phyloP scores from a whole-genome alignment of 768 basidiomycete genomes.

The Suillus subalutaceus region DNA sequence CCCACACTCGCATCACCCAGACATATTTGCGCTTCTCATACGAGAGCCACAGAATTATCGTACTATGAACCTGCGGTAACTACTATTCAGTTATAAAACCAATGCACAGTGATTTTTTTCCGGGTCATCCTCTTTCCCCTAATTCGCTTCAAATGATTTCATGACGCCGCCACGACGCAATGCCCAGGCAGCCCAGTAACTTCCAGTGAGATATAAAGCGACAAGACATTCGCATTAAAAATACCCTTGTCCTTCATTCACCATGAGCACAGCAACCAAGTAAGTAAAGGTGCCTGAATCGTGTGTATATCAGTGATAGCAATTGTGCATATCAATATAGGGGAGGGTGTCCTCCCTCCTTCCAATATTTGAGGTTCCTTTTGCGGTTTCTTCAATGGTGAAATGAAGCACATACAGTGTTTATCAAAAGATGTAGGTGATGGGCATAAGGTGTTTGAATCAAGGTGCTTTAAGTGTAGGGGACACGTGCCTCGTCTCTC shows the following conservation, averaged over 20 bases:
- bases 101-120: background rate
- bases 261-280: constrained; percentile 33
- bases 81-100: background rate
- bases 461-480: background rate
- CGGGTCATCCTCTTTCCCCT: background rate
- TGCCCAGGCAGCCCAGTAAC: background rate
- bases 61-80: background rate
- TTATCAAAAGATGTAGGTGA: no score
- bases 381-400: no score
- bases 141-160: background rate
- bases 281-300: constrained; percentile 26
- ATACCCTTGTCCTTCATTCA: constrained; percentile 3
- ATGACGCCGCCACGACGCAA: background rate
- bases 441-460: no score
- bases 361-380: background rate
- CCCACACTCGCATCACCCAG: background rate
- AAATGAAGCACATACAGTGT: no score
- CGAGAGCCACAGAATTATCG: background rate
- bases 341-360: background rate
- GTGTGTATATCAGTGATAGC: background rate
- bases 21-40: background rate
- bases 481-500: background rate
- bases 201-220: background rate
- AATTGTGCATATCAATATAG: background rate
- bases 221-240: background rate